Percentiles rank a stretch among this genome's conserved stretches.
Conservation (phyloP, 2,329 filamentous ascomycete genomes). For the Orbilia brochopaga region DNA sequence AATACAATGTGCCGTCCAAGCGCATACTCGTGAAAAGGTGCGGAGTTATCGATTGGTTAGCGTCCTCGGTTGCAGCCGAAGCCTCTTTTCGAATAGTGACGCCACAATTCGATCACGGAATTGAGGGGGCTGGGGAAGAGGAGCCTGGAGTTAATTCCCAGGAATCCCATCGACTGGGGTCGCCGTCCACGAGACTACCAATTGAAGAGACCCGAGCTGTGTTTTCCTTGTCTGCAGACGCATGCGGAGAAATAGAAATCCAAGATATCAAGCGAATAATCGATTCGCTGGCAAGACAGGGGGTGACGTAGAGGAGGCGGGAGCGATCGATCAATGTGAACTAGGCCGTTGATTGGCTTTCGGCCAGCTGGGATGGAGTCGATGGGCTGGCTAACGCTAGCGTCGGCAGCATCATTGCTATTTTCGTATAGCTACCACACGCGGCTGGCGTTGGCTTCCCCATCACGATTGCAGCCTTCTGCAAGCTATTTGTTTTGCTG, state of each 20-base stretch:
- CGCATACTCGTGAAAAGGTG: not conserved
- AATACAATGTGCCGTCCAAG: conserved; percentile 11
- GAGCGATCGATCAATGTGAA: not conserved
- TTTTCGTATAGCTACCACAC: not conserved
- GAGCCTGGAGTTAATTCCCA: not conserved
- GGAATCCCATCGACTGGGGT: not conserved
- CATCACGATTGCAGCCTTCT: too few species aligned
- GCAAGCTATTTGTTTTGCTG: too few species aligned
- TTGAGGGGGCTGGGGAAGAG: conserved; percentile 2
- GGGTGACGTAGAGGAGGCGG: conserved; percentile 1
- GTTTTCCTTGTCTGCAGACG: not conserved
- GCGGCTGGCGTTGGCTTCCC: not conserved
- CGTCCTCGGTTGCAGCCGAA: conserved; percentile 33
- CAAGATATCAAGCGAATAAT: not conserved
- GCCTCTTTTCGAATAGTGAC: conserved; percentile 26
- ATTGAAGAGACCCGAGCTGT: not conserved
- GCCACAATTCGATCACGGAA: conserved; percentile 50
- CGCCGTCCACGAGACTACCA: too few species aligned
- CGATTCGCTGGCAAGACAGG: not conserved
- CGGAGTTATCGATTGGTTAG: not conserved
- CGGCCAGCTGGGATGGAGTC: too few species aligned
- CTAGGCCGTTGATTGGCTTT: too few species aligned
- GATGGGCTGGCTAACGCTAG: not conserved
- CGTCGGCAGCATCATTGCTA: not conserved
- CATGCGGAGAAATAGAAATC: not conserved